These are phyloP conservation scores for Excoecaria agallocha DNA, from an alignment of 345 rosid genomes.

Conservation along the genomic window DNA sequence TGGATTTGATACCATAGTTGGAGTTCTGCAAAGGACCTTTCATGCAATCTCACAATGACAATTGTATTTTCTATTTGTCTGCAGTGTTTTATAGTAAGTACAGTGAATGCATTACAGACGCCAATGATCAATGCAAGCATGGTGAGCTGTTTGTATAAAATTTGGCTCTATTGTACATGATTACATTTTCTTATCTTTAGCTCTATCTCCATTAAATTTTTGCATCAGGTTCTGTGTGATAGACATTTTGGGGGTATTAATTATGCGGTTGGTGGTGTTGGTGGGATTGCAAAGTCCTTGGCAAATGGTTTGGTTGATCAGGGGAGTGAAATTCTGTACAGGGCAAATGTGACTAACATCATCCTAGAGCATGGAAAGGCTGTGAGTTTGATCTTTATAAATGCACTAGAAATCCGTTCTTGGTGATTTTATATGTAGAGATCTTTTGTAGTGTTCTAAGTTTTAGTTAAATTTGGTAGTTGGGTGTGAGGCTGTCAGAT, in stretches of 20 bases:
- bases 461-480: constrained; percentile 41
- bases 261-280: constrained; percentile 95
- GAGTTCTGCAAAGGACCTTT: neutral
- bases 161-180: neutral
- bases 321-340: constrained; percentile 83
- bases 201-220: constrained; percentile 8
- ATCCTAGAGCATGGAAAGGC: constrained; percentile 78
- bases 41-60: neutral
- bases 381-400: constrained; percentile 45
- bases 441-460: constrained; percentile 16
- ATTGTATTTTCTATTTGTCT: constrained; percentile 19
- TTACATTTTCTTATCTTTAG: neutral
- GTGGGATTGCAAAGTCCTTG: constrained; percentile 81
- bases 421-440: neutral
- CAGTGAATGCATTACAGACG: constrained; percentile 76
- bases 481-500: constrained; percentile 83
- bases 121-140: constrained; percentile 97
- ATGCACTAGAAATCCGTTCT: constrained; percentile 11
- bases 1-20: neutral
- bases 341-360: constrained; percentile 70
- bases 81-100: constrained; percentile 98
- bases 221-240: constrained; percentile 82
- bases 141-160: constrained; percentile 44
- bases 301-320: constrained; percentile 72
- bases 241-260: constrained; percentile 97